phyloP scores from a whole-genome alignment of 768 basidiomycete species.

The Tulasnella sp. region DNA sequence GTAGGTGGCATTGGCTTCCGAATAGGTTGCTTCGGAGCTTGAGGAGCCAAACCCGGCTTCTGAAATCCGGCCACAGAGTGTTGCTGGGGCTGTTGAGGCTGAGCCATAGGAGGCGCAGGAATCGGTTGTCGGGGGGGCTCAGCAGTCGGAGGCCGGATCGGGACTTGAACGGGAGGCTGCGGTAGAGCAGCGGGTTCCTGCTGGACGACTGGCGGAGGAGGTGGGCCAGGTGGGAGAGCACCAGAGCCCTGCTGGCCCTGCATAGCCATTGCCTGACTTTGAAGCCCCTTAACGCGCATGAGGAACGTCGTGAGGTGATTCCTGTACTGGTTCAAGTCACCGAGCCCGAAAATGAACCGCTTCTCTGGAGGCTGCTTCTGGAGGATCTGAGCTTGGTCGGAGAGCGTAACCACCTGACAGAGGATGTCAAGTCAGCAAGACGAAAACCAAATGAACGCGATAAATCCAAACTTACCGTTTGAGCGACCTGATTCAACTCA shows the following conservation, averaged over 20 bases:
- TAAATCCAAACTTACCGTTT: neutral
- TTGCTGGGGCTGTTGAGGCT: neutral
- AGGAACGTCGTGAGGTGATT: slow-evolving; percentile 2
- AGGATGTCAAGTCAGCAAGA: neutral
- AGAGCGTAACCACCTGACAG: slow-evolving; percentile 1
- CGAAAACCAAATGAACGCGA: neutral
- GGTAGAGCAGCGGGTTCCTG: neutral
- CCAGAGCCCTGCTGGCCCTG: neutral
- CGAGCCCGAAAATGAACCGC: slow-evolving; percentile 8
- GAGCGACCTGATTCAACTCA: slow-evolving; percentile 10
- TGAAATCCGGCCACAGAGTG: neutral
- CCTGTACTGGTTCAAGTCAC: neutral
- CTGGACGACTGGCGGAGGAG: neutral
- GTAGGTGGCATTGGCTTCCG: neutral
- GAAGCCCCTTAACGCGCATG: slow-evolving; percentile 1
- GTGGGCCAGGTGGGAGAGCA: neutral
- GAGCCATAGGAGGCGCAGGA: neutral
- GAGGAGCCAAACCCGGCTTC: neutral
- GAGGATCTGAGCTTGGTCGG: slow-evolving; percentile 7
- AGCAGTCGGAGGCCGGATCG: slow-evolving; percentile 1
- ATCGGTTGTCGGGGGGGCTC: neutral
- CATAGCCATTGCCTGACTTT: neutral
- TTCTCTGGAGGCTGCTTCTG: neutral
- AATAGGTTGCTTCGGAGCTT: neutral
- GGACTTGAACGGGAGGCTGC: neutral